These are phyloP conservation scores for Metroxylon sagu DNA, from an alignment of 176 grass and related monocot species.

Conservation along the genomic window DNA sequence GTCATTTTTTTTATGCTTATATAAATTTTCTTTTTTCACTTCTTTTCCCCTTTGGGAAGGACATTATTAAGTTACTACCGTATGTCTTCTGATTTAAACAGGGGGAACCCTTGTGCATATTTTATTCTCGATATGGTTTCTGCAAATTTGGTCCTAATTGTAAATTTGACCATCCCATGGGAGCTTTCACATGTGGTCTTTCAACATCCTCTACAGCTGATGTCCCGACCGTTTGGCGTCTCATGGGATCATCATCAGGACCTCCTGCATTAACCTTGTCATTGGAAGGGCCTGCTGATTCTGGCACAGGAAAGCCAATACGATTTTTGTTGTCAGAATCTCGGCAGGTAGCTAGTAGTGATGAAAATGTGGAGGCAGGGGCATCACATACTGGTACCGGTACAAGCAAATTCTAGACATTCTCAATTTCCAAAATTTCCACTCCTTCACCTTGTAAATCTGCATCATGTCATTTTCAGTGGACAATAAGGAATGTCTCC, in stretches of 20 bases:
- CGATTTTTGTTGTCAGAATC: constrained; percentile 34
- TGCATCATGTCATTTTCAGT: constrained; percentile 9
- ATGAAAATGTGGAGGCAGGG: constrained; percentile 57
- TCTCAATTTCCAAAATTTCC: neutral
- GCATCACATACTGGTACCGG: constrained; percentile 47
- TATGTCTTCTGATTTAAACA: constrained; percentile 26
- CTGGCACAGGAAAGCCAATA: constrained; percentile 22
- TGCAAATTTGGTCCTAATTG: constrained; percentile 91
- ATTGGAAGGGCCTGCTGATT: constrained; percentile 25
- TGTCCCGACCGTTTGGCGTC: constrained; percentile 22
- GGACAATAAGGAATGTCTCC: too few relatives aligned
- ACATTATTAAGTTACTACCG: neutral
- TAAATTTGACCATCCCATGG: constrained; percentile 87
- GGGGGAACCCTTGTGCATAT: constrained; percentile 64
- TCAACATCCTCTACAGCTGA: constrained; percentile 42
- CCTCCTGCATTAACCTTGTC: constrained; percentile 20
- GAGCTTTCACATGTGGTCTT: constrained; percentile 40
- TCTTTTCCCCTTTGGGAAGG: neutral
- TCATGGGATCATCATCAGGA: constrained; percentile 31
- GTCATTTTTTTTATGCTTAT: too few relatives aligned
- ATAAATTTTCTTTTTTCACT: neutral
- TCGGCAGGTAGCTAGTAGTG: constrained; percentile 44
- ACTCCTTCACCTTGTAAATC: constrained; percentile 32
- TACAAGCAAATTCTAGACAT: neutral
- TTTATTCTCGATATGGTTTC: constrained; percentile 80